These are phyloP conservation scores for Corrigiola litoralis DNA, from an alignment of 179 eudicot genomes.

Conservation along the genomic window DNA sequence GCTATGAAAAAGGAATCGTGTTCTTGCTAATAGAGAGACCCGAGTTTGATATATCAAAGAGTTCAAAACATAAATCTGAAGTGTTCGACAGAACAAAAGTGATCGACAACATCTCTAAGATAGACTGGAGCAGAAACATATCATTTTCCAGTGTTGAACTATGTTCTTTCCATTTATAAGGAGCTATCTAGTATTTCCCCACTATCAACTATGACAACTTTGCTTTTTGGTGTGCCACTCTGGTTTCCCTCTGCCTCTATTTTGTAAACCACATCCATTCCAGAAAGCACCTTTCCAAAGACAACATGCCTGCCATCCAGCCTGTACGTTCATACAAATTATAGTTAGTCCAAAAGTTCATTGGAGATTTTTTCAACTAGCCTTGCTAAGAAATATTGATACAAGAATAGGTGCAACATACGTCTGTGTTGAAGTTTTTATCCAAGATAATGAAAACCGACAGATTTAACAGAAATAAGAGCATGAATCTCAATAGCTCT, in stretches of 20 bases:
- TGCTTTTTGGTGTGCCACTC: conserved; percentile 83
- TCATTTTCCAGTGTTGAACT: neutral
- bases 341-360: neutral
- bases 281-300: conserved; percentile 89
- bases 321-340: conserved; percentile 42
- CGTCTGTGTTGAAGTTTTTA: no score
- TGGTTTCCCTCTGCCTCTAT: conserved; percentile 90
- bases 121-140: neutral
- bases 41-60: no score
- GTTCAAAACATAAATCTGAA: no score
- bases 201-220: conserved; percentile 71
- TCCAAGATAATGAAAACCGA: no score
- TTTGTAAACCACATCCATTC: conserved; percentile 97
- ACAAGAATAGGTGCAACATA: neutral
- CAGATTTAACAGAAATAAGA: no score
- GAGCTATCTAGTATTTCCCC: conserved; percentile 68
- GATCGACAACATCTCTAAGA: neutral
- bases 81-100: neutral
- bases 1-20: no score
- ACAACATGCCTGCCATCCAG: conserved; percentile 97
- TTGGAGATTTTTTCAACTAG: neutral
- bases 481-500: neutral
- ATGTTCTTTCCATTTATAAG: neutral
- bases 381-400: neutral
- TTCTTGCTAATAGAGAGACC: no score